Conservation (phyloP, 2,329 filamentous ascomycete species). For the Trichoderma pleuroti region DNA sequence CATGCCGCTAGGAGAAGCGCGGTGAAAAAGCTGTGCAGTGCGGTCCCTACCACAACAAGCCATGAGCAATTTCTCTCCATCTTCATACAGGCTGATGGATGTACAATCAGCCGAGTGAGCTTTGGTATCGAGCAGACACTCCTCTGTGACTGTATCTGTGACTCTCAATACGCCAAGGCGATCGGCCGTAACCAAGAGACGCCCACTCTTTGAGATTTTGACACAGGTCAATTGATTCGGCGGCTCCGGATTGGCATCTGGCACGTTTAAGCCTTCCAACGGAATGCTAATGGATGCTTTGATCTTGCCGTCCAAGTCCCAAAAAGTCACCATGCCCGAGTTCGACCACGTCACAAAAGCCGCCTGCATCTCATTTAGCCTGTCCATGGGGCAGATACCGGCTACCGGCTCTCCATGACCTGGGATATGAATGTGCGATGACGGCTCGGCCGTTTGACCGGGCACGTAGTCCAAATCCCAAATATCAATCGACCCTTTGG, state of each 20-base stretch:
- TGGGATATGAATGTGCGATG: slow-evolving; percentile 54
- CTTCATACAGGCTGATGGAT: slow-evolving; percentile 70
- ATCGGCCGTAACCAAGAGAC: slow-evolving; percentile 77
- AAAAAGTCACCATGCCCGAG: slow-evolving; percentile 76
- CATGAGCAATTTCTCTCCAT: slow-evolving; percentile 60
- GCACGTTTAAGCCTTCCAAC: slow-evolving; percentile 72
- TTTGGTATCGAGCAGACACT: slow-evolving; percentile 68
- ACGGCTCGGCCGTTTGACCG: slow-evolving; percentile 36
- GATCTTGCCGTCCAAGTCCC: slow-evolving; percentile 70
- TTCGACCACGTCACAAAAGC: slow-evolving; percentile 88
- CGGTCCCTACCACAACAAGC: slow-evolving; percentile 85
- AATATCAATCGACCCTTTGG: slow-evolving; percentile 70
- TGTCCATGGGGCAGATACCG: slow-evolving; percentile 66
- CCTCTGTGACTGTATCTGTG: slow-evolving; percentile 59
- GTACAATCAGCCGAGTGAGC: slow-evolving; percentile 85
- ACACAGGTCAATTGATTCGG: slow-evolving; percentile 59
- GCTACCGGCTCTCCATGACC: slow-evolving; percentile 64
- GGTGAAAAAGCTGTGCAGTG: slow-evolving; percentile 84
- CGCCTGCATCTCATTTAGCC: slow-evolving; percentile 58
- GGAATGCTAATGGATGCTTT: slow-evolving; percentile 62
- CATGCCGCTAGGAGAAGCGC: slow-evolving; percentile 46
- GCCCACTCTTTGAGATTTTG: slow-evolving; percentile 57
- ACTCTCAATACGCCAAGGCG: slow-evolving; percentile 77
- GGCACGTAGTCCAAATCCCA: slow-evolving; percentile 48
- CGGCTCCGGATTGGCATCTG: slow-evolving; percentile 47